Evolutionary conservation across 192 early-diverging fungal genomes (phyloP).

Genomic region (Linnemannia schmuckeri): DNA sequence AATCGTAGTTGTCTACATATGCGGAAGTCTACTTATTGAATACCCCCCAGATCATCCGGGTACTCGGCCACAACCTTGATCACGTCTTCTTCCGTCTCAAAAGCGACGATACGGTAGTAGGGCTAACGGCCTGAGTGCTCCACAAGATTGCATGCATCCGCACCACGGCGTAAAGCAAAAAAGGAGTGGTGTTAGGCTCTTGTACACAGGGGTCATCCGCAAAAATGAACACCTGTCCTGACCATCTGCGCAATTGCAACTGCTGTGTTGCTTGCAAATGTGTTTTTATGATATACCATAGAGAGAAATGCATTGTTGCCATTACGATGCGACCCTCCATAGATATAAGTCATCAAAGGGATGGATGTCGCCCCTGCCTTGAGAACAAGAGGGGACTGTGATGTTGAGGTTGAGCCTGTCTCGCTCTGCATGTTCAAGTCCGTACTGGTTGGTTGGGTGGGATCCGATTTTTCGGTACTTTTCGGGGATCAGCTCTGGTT

Average conservation of each 20-base stretch:
- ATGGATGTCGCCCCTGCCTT: not conserved
- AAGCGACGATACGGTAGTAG: conserved; percentile 64
- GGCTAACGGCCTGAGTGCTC: conserved; percentile 25
- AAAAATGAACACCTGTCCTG: not conserved
- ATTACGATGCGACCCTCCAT: conserved; percentile 27
- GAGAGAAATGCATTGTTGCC: conserved; percentile 26
- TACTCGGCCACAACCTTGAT: not conserved
- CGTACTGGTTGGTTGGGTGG: not conserved
- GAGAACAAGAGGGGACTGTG: conserved; percentile 15
- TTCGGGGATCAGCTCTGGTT: not conserved
- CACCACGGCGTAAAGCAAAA: not conserved
- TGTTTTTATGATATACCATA: conserved; percentile 21
- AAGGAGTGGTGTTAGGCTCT: not conserved
- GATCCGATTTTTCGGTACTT: not conserved
- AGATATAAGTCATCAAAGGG: conserved; percentile 39
- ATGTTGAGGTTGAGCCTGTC: conserved; percentile 38
- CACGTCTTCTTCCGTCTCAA: conserved; percentile 31
- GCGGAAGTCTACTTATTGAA: too few species aligned
- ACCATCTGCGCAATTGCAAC: too few species aligned
- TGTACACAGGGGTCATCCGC: too few species aligned
- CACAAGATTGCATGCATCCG: conserved; percentile 40
- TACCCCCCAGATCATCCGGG: conserved; percentile 16
- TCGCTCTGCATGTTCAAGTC: conserved; percentile 23
- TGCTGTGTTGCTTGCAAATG: too few species aligned
- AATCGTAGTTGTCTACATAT: too few species aligned